These are phyloP conservation scores for Acer yangbiense DNA, from an alignment of 345 rosid genomes.

Conservation along the genomic window DNA sequence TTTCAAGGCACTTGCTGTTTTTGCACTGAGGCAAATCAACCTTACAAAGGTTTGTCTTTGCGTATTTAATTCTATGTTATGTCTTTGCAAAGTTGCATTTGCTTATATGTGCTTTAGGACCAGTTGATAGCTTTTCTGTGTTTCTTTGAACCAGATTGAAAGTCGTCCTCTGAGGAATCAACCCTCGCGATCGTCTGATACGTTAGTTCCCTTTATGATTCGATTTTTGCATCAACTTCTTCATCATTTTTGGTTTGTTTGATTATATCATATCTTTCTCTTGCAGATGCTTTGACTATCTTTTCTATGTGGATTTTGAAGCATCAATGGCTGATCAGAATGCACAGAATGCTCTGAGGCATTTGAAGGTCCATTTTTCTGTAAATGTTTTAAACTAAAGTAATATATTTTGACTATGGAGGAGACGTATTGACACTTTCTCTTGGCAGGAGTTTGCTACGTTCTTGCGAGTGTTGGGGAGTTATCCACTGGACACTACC, in stretches of 20 bases:
- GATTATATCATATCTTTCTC: neutral
- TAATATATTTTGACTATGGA: neutral
- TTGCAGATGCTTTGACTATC: constrained; percentile 82
- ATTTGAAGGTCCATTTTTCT: constrained; percentile 60
- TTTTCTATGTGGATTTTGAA: constrained; percentile 95
- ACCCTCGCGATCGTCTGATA: constrained; percentile 62
- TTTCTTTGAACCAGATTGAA: constrained; percentile 65
- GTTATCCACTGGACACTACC: constrained; percentile 88
- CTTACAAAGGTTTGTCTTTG: constrained; percentile 64
- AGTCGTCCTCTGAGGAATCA: constrained; percentile 87
- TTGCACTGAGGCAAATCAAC: constrained; percentile 87
- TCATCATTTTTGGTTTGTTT: neutral
- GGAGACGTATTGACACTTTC: constrained; percentile 1
- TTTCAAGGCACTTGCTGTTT: constrained; percentile 98
- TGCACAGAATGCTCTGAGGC: constrained; percentile 88
- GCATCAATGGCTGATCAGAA: constrained; percentile 95
- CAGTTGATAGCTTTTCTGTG: constrained; percentile 4
- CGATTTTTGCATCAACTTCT: neutral
- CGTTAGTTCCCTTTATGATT: neutral
- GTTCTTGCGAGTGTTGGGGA: constrained; percentile 91
- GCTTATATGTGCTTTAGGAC: constrained; percentile 3
- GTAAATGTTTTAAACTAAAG: neutral
- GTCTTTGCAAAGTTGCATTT: constrained; percentile 9
- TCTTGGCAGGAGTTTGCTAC: constrained; percentile 86
- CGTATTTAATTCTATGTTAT: neutral